Evolutionary conservation across 1,139 yeast genomes (phyloP), one percentile per base, ranked within the genome.

Genomic region (Sugiyamaella paludigena): DNA sequence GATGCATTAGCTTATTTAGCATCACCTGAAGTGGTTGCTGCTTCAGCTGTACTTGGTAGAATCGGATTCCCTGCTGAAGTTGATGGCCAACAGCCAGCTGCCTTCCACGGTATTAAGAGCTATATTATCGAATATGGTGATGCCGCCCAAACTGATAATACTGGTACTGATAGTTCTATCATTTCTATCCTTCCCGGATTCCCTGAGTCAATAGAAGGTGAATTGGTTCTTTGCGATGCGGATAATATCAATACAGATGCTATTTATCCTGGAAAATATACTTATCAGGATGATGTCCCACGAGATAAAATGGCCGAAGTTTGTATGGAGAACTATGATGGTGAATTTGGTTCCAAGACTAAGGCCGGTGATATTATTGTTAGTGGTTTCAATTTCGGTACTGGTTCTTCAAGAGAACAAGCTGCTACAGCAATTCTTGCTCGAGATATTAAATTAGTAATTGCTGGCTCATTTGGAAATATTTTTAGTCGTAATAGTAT

Each of bases 401-500:
- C 98, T 15, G 98, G 98, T 40, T 89, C 98, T 5, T 88, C 96
- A n/a, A 83, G 98, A 72, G 99, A 92, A 69, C 99, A 92, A 72
- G 99, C 98, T 1, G 98, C 98, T 35, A 92, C 98, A 28, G 91
- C 95, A 40, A 86, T 94, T 54, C 76, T 94, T 57, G 98, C 98
- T 35, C 81, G 95, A 62, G 98, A 92, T 51, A 88, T 92, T 79
- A 81, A 83, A 58, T 75, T 92, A 58, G 95, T 92, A 16, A 96
- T 94, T 55, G 88, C 97, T 16, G 99, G 98, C 37, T 92, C 98
- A 0, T 92, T 92, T 66, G 96, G 98, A 62, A 94, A 94, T 74
- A 94, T 91, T 62, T 92, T 92, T 73, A 84, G 91, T 55, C 80
- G 99, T 73, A 92, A 92, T 75, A 82, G 96, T 51, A 92, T 94